phyloP scores from a whole-genome alignment of 2,329 filamentous ascomycete genomes.

The Aspergillus flavus region DNA sequence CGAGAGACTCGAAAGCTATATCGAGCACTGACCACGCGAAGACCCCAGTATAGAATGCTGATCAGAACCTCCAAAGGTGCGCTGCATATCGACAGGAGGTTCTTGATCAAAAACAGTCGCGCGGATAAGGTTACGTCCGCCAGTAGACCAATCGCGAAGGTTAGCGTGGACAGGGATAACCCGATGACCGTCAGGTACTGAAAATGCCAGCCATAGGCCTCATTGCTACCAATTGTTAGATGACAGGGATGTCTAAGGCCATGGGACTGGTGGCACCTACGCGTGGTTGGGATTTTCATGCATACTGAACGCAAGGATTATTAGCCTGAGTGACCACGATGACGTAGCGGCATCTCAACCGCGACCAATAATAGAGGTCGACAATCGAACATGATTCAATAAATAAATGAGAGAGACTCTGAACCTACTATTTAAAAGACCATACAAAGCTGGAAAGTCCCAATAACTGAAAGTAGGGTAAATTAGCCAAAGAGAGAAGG shows the following conservation, averaged over 20 bases:
- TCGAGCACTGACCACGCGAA: constrained; percentile 49
- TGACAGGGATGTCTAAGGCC: not conserved
- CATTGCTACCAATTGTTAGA: constrained; percentile 46
- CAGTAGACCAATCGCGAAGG: constrained; percentile 56
- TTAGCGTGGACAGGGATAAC: constrained; percentile 56
- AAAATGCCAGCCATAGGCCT: constrained; percentile 67
- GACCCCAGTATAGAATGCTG: constrained; percentile 62
- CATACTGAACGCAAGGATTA: constrained; percentile 33
- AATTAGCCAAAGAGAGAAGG: constrained; percentile 23
- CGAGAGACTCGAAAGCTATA: too few relatives aligned
- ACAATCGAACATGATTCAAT: not conserved
- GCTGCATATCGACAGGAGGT: constrained; percentile 58
- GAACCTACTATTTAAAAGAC: constrained; percentile 49
- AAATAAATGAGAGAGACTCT: not conserved
- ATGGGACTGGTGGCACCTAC: constrained; percentile 29
- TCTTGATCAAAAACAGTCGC: constrained; percentile 59
- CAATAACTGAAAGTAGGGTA: constrained; percentile 27
- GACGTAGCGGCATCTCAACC: not conserved
- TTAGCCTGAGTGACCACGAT: constrained; percentile 9
- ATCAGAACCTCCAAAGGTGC: constrained; percentile 64
- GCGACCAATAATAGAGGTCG: not conserved
- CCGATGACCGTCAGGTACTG: constrained; percentile 68
- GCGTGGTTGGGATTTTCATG: constrained; percentile 46
- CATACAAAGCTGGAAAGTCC: constrained; percentile 47
- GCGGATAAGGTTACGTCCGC: constrained; percentile 58